A percentile compares a stretch with the other conserved stretches of the same genome.
phyloP scores from a whole-genome alignment of 2,329 filamentous ascomycete species.

The Cladophialophora immunda region DNA sequence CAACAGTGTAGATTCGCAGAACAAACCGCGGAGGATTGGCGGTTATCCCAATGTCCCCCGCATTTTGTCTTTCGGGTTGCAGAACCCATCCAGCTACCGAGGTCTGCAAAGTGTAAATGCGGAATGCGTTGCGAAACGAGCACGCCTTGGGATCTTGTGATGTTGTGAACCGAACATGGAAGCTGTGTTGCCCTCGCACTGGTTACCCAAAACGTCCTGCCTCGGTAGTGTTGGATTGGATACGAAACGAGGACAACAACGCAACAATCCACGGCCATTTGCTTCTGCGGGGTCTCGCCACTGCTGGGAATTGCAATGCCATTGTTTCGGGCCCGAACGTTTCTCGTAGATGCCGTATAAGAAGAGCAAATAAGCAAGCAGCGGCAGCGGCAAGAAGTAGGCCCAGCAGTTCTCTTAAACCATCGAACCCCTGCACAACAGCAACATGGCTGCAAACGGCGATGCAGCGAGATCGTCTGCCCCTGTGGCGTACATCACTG shows the following conservation, averaged over 20 bases:
- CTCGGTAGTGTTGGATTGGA: conserved; percentile 5
- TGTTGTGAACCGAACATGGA: conserved; percentile 2
- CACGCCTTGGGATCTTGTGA: neutral
- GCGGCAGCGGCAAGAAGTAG: neutral
- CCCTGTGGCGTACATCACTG: conserved; percentile 22
- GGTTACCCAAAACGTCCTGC: conserved; percentile 8
- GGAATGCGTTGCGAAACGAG: conserved; percentile 5
- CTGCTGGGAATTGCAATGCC: neutral
- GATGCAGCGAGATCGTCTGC: neutral
- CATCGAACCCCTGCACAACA: neutral
- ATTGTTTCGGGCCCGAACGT: neutral
- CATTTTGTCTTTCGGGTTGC: neutral
- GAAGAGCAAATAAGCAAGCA: neutral
- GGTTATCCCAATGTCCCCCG: conserved; percentile 12
- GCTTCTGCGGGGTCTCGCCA: neutral
- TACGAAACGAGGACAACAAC: neutral
- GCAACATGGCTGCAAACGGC: conserved; percentile 17
- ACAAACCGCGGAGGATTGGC: conserved; percentile 14
- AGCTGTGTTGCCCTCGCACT: conserved; percentile 4
- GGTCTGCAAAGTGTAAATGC: neutral
- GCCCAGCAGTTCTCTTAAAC: neutral
- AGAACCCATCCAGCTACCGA: conserved; percentile 5
- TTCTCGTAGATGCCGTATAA: neutral
- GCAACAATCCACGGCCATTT: neutral
- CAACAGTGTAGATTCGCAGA: neutral